Evolutionary conservation across 2,329 filamentous ascomycete genomes (phyloP), one percentile per base, ranked within the genome.

Genomic region (Albifimbria verrucaria): DNA sequence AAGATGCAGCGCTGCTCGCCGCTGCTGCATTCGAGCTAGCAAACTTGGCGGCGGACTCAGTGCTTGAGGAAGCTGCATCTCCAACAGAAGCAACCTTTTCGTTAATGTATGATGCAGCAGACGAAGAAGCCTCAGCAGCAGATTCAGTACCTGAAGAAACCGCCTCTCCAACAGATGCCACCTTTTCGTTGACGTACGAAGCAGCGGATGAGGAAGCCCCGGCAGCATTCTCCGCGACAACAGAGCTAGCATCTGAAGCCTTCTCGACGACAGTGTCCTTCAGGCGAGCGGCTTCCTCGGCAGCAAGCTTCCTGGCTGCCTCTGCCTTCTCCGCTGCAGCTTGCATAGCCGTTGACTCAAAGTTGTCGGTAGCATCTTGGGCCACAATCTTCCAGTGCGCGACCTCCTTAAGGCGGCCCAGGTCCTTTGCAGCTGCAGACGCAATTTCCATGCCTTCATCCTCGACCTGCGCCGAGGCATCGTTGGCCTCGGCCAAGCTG

Each of bases 301-400:
- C 22, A 48, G 45, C 45, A 32, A 32, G 26, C 26, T 32, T 32
- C 48, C 59, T 58, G 7, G 60, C 59, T 5, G 63, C 62, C 54
- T 56, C 49, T 22, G 32, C 65, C 60, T 51, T 63, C 61, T 80
- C 77, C 7, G 77, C 83, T 41, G 82, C 80, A 10, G 79, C 73
- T 49, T 84, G 81, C 62, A 88, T 81, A 17, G 74, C 75, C 49
- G 86, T 86, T 45, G 82, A 85, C 47, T 88, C 86, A 63, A 96
- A 97, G 66, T 96, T 86, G 49, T 94, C 86, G 12, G 83, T 87
- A 2, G 80, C 75, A 67, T 97, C 93, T 32, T 79, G 75, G 7
- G 89, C 86, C 36, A 80, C 77, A 41, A 96, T 82, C 75, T 97
- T 97, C 87, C 88, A 95, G 55, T 80, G 80, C 7, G 88, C 89